Evolutionary conservation across 164 flowering plant genomes (phyloP), one percentile per base, ranked within the genome.

Genomic region (Stephania cephalantha): DNA sequence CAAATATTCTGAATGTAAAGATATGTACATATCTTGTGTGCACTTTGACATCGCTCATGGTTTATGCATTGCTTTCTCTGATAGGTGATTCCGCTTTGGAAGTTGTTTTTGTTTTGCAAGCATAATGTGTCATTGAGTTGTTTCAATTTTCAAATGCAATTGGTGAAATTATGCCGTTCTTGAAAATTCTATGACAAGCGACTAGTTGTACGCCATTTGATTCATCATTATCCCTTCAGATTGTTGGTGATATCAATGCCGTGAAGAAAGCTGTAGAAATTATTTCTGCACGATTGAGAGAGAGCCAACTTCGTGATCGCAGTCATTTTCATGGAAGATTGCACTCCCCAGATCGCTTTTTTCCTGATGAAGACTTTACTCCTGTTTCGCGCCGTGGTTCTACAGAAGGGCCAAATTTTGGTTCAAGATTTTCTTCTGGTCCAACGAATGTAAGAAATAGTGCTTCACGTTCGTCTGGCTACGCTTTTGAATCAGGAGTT

Each of bases 241-340:
- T 96, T 74, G 90, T 90, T 29, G 99, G 99, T 78, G 94, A 96
- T 74, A 67, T 70, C 42, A 85, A 81, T 85, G 83, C 84, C 75
- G 98, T 96, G 61, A 96, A 90, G 85, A 88, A 85, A 82, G 99
- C 99, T 75, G n/a, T 94, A 79, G 82, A 77, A 30, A 85, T 84
- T 68, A 90, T 96, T 63, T 86, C 99, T 17, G 85, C 91, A 58
- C 97, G 99, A 73, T 84, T 96, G 84, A 89, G 89, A 80, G 99
- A 96, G 83, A 94, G 97, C 78, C 97, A 90, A 84, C 95, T 89
- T 81, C 95, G 99, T 79, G 98, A 94, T 63, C 91, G 98, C 75
- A 81, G 88, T 85, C 84, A 91, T 76, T 87, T 86, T 74, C 87
- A 87, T 73, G 92, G 91, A 30, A 85, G 95, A 65, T 2, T 83